These are phyloP conservation scores for Rhizopogon rudus DNA, from an alignment of 768 basidiomycete genomes.

Conservation along the genomic window DNA sequence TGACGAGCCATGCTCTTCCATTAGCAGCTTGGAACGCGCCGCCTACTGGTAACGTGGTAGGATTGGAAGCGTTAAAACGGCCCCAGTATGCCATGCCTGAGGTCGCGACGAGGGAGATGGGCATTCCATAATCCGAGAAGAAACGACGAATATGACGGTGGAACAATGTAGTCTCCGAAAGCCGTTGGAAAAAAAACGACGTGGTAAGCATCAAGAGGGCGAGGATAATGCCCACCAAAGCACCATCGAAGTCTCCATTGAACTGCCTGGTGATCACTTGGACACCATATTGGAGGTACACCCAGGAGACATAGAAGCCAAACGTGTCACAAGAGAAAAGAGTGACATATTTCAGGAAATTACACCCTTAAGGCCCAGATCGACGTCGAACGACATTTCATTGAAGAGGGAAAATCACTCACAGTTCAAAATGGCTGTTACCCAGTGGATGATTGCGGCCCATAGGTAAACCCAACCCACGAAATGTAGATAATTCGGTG, in stretches of 20 bases:
- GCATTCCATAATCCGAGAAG: conserved; percentile 88
- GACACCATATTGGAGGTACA: conserved; percentile 85
- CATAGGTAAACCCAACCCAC: conserved; percentile 92
- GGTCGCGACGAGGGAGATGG: conserved; percentile 70
- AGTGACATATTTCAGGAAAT: conserved; percentile 83
- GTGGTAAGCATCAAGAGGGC: conserved; percentile 73
- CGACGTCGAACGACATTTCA: background rate
- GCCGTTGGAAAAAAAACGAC: conserved; percentile 66
- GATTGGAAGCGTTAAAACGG: conserved; percentile 54
- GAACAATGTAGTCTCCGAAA: conserved; percentile 62
- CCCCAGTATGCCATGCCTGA: conserved; percentile 89
- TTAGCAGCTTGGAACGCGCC: conserved; percentile 67
- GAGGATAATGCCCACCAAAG: conserved; percentile 63
- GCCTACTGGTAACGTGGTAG: conserved; percentile 63
- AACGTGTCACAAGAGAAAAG: conserved; percentile 90
- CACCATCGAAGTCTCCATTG: conserved; percentile 34
- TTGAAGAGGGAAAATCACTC: conserved; percentile 12
- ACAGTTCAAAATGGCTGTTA: conserved; percentile 79
- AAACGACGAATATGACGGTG: conserved; percentile 73
- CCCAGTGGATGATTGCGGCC: conserved; percentile 83
- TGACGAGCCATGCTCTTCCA: conserved; percentile 77
- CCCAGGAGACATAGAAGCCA: conserved; percentile 90
- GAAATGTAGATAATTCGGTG: conserved; percentile 79
- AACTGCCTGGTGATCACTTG: conserved; percentile 81
- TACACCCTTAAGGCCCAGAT: conserved; percentile 51